A percentile compares a stretch with the other conserved stretches of the same genome.
These are phyloP conservation scores for Pythium vanterpoolii DNA, from an alignment of 352 stramenopile genomes.

Conservation along the genomic window DNA sequence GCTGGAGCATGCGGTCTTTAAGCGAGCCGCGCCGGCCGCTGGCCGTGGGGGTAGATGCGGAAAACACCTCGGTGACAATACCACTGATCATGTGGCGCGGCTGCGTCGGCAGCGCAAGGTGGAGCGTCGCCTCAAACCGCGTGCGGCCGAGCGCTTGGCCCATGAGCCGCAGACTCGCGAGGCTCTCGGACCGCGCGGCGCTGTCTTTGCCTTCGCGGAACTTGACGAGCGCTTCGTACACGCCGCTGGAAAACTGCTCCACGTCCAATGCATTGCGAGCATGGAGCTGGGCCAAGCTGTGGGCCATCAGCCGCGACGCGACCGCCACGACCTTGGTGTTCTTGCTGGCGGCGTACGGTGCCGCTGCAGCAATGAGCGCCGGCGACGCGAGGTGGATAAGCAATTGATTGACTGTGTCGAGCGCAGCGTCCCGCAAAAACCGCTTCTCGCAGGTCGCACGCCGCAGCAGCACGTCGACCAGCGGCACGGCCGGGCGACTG, in stretches of 20 bases:
- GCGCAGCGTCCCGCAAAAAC: slow-evolving; percentile 61
- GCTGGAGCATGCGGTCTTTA: slow-evolving; percentile 19
- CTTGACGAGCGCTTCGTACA: slow-evolving; percentile 38
- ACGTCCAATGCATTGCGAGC: slow-evolving; percentile 4
- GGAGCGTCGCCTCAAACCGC: slow-evolving; percentile 30
- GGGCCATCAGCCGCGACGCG: slow-evolving; percentile 41
- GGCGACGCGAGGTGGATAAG: slow-evolving; percentile 36
- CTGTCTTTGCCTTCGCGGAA: slow-evolving; percentile 53
- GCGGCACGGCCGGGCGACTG: background rate
- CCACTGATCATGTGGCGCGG: slow-evolving; percentile 23
- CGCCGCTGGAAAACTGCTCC: background rate
- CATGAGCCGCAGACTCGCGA: slow-evolving; percentile 39
- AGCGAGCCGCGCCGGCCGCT: slow-evolving; percentile 15
- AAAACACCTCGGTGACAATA: slow-evolving; percentile 47
- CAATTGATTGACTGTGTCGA: slow-evolving; percentile 36
- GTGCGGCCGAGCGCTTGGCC: slow-evolving; percentile 33
- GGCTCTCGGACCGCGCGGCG: slow-evolving; percentile 36
- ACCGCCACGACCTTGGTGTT: slow-evolving; percentile 52
- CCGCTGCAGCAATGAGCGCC: slow-evolving; percentile 34
- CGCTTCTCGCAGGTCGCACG: slow-evolving; percentile 70
- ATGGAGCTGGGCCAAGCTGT: slow-evolving; percentile 29
- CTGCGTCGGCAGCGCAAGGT: slow-evolving; percentile 25
- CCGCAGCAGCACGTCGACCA: slow-evolving; percentile 54
- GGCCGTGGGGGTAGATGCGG: background rate
- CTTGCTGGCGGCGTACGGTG: slow-evolving; percentile 53